phyloP scores from a whole-genome alignment of 1,284 basidiomycete genomes.

The Afroboletus lepidellus region DNA sequence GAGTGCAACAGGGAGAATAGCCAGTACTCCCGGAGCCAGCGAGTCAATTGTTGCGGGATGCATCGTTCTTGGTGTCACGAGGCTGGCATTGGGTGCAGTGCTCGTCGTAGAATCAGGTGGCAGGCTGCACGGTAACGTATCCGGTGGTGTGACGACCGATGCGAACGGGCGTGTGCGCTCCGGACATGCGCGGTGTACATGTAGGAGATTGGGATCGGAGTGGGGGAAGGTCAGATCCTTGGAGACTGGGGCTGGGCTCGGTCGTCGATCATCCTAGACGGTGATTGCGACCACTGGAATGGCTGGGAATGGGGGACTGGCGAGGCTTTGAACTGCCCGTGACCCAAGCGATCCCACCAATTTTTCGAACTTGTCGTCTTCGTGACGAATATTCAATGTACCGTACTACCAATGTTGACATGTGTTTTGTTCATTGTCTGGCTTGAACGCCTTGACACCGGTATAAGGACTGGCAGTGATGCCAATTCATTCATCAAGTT shows the following conservation, averaged over 20 bases:
- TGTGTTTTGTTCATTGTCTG: slow-evolving; percentile 21
- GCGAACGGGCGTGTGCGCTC: slow-evolving; percentile 26
- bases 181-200: slow-evolving; percentile 24
- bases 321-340: slow-evolving; percentile 31
- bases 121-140: slow-evolving; percentile 1
- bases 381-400: slow-evolving; percentile 19
- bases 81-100: slow-evolving; percentile 1
- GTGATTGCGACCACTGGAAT: slow-evolving; percentile 22
- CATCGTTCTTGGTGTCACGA: background rate
- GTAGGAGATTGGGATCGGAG: slow-evolving; percentile 23
- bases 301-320: slow-evolving; percentile 23
- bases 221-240: slow-evolving; percentile 33
- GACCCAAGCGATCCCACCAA: slow-evolving; percentile 29
- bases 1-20: slow-evolving; percentile 13
- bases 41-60: slow-evolving; percentile 20
- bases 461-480: slow-evolving; percentile 5
- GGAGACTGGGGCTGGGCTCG: slow-evolving; percentile 27
- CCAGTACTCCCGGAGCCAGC: slow-evolving; percentile 11
- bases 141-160: slow-evolving; percentile 27
- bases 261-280: slow-evolving; percentile 14
- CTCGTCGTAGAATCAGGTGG: slow-evolving; percentile 20
- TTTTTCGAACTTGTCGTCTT: slow-evolving; percentile 34
- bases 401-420: slow-evolving; percentile 22
- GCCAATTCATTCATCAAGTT: background rate
- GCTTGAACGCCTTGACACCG: background rate